Conservation (phyloP, 2,329 filamentous ascomycete genomes). For the Pestalotiopsis sp. region DNA sequence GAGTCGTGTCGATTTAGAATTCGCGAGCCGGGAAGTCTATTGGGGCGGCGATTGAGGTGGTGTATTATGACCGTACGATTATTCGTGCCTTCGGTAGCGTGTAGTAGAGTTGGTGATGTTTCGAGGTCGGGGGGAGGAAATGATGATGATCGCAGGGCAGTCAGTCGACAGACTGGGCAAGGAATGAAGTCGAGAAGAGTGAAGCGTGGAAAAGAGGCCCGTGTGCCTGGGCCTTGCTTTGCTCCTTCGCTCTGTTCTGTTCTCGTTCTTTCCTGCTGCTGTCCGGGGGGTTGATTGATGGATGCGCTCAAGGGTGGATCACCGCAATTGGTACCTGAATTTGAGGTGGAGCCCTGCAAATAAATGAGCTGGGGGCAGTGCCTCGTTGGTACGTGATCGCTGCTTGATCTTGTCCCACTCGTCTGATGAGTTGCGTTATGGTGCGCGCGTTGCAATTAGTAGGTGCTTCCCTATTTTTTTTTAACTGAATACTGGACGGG, state of each 20-base stretch:
- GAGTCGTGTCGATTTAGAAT: not conserved
- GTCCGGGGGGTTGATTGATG: not conserved
- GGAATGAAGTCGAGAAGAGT: not conserved
- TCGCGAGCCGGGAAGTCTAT: not conserved
- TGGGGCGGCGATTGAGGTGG: not conserved
- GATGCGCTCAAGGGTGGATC: not conserved
- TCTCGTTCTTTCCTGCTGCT: too few relatives aligned
- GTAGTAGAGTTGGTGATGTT: not conserved
- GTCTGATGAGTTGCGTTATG: not conserved
- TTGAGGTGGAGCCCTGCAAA: not conserved
- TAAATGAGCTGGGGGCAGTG: not conserved
- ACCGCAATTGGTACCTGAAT: conserved; percentile 4
- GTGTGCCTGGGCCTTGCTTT: conserved; percentile 3
- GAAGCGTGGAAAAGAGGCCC: not conserved
- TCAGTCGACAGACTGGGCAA: not conserved
- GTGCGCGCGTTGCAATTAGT: not conserved
- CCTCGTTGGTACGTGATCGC: not conserved
- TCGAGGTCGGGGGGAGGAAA: not conserved
- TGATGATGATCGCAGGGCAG: not conserved
- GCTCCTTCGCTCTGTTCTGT: too few relatives aligned
- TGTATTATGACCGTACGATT: not conserved
- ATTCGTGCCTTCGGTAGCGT: not conserved
- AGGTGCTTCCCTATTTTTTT: not conserved
- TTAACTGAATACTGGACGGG: not conserved
- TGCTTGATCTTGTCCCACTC: not conserved